A percentile compares a stretch with the other conserved stretches of the same genome.
phyloP scores from a whole-genome alignment of 805 yeast genomes.

The Kluyveromyces siamensis region DNA sequence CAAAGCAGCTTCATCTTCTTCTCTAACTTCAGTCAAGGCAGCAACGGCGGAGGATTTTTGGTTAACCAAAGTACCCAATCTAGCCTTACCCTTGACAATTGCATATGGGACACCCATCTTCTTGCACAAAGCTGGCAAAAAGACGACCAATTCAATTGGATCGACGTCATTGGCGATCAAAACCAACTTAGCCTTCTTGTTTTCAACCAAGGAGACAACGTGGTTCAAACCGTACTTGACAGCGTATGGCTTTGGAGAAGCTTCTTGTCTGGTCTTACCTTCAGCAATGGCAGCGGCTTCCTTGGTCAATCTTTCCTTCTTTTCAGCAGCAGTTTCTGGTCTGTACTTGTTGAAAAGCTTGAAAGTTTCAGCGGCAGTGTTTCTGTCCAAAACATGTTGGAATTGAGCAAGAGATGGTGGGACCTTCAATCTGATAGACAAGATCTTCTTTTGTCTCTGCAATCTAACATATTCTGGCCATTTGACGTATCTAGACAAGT shows the following conservation, averaged over 20 bases:
- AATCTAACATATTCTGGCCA: slow-evolving; percentile 99
- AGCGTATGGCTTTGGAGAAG: slow-evolving; percentile 91
- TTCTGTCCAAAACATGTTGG: slow-evolving; percentile 93
- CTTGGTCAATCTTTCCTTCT: slow-evolving; percentile 97
- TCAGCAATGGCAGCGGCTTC: slow-evolving; percentile 99
- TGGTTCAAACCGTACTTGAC: slow-evolving; percentile 99
- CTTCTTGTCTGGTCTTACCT: slow-evolving; percentile 95
- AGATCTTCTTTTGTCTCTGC: slow-evolving; percentile 98
- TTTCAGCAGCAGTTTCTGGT: slow-evolving; percentile 95
- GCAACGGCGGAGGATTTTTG: slow-evolving; percentile 96
- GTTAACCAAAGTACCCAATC: slow-evolving; percentile 96
- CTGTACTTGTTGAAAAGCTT: slow-evolving; percentile 98
- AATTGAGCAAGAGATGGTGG: slow-evolving; percentile 98
- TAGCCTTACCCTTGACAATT: slow-evolving; percentile 95
- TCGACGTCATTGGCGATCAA: slow-evolving; percentile 98
- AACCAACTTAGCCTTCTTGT: slow-evolving; percentile 97
- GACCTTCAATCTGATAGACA: slow-evolving; percentile 92
- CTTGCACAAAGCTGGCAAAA: slow-evolving; percentile 97
- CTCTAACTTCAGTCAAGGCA: slow-evolving; percentile 89
- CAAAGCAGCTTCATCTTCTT: slow-evolving; percentile 92
- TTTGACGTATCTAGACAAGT: slow-evolving; percentile 93
- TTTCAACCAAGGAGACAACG: slow-evolving; percentile 93
- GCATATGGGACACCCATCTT: slow-evolving; percentile 99
- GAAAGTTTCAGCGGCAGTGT: slow-evolving; percentile 96
- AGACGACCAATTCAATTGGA: slow-evolving; percentile 95